phyloP scores from a whole-genome alignment of 805 yeast species.

The Wickerhamiella kurtzmanii region DNA sequence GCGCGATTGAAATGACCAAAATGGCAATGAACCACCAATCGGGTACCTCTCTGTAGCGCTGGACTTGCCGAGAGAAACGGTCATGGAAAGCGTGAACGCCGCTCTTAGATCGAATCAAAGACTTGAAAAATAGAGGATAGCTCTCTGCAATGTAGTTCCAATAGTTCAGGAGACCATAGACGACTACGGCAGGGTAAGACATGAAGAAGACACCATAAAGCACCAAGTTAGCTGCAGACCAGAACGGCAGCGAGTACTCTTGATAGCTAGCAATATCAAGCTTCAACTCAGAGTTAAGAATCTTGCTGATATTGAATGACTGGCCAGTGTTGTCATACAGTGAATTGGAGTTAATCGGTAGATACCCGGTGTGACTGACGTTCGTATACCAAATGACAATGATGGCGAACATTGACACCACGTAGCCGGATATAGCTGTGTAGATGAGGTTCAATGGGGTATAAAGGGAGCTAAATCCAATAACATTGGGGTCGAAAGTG shows the following conservation, averaged over 20 bases:
- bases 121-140: constrained; percentile 7
- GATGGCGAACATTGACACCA: constrained; percentile 25
- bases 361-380: constrained; percentile 36
- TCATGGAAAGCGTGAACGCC: constrained; percentile 7
- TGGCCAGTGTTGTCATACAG: constrained; percentile 33
- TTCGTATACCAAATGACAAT: constrained; percentile 33
- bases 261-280: constrained; percentile 35
- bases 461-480: constrained; percentile 33
- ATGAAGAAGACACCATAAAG: constrained; percentile 40
- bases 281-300: constrained; percentile 26
- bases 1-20: constrained; percentile 31
- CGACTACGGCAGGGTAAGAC: constrained; percentile 39
- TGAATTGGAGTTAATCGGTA: constrained; percentile 36
- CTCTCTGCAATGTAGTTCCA: constrained; percentile 27
- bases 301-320: constrained; percentile 31
- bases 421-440: constrained; percentile 27
- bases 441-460: constrained; percentile 32
- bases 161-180: constrained; percentile 35
- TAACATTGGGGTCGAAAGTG: constrained; percentile 31
- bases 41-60: constrained; percentile 47
- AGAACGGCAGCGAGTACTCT: constrained; percentile 44
- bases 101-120: neutral
- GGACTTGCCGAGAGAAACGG: constrained; percentile 24
- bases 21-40: constrained; percentile 53
- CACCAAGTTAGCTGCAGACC: constrained; percentile 41